Evolutionary conservation across 352 stramenopile genomes (phyloP), one percentile per base, ranked within the genome.

Genomic region (Phytophthora idaei): DNA sequence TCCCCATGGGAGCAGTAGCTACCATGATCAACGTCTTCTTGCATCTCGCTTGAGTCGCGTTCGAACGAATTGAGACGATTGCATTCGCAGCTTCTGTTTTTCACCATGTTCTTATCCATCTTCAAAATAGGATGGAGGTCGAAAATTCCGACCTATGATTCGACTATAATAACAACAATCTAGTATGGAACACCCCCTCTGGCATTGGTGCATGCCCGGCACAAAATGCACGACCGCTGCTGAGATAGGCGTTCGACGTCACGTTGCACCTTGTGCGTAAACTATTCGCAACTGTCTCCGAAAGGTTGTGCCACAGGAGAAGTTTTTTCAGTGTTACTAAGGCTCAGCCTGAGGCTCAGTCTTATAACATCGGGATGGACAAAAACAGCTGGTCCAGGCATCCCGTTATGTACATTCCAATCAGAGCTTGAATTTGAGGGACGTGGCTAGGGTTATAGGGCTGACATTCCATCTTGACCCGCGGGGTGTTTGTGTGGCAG

Each of bases 121-220:
- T 1, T 60, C 8, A 37, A 50, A 39, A 60, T 60, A 60, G 15
- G 39, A 48, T 11, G 36, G 36, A 48, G 48, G 51, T 57, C 51
- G 31, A 11, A 29, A 31, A 31, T 29, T 55, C 15, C 48, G 48
- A 55, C 28, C 48, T 44, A 45, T 11, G 11, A 29, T 44, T 44
- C 6, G n/a, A 27, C 12, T 1, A 21, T 0, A 3, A 39, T 27
- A 53, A 41, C 0, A 21, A 21, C 21, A 48, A 48, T 4, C n/a
- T 48, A 4, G 42, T 21, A 21, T 21, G 8, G 28, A 41, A n/a
- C 8, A 37, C 45, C 21, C 45, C 45, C 2, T 51, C 27, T n/a
- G 8, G 5, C 7, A 21, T 52, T 45, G 12, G 11, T 21, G 5
- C 21, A 11, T 27, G 8, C 45, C 45, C 45, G 45, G 45, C 45